Evolutionary conservation across 164 flowering plant species (phyloP), one percentile per base, ranked within the genome.

Genomic region (Chloranthus sessilifolius): DNA sequence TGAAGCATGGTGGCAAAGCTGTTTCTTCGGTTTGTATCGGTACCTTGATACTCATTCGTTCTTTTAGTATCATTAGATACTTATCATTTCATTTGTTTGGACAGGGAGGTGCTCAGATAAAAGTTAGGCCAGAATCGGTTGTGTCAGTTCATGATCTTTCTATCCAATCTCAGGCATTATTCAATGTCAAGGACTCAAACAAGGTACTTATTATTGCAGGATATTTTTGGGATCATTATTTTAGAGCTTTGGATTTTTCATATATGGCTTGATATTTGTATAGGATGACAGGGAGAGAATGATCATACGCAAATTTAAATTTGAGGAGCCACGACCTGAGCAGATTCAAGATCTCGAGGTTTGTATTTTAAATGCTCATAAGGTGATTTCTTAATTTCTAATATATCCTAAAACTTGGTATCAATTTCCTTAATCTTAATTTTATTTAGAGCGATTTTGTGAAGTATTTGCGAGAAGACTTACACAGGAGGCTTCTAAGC

Each of bases 261-360:
- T 17, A 40, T 21, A 44, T 47, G 25, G 10, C n/a, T 35, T 21
- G 17, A 10, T 22, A 28, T 26, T 43, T 60, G 3, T 66, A 65
- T 82, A 92, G 99, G 99, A 84, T 52, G 99, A 88, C 17, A 77
- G 99, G 58, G 99, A 86, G 72, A 86, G 92, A 65, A 59, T 84
- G 47, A 69, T 86, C 47, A 83, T 94, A 31, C 83, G 96, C 4
- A 76, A 81, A 59, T 78, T 72, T 54, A 94, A 89, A 70, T 94
- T 88, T 74, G 99, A 94, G 71, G 99, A 94, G 64, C 74, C 66
- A 36, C 89, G 99, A 29, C 42, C 79, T 38, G 99, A 94, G 59
- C 99, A 84, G 65, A 83, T 89, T 61, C 97, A 88, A 67, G 99
- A 94, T 66, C 88, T 94, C 35, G 99, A 94, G 95, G 99, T 85